Percentiles rank a stretch among this genome's conserved stretches.
These are phyloP conservation scores for Trichoderma afroharzianum DNA, from an alignment of 2,329 filamentous ascomycete species.

Conservation along the genomic window DNA sequence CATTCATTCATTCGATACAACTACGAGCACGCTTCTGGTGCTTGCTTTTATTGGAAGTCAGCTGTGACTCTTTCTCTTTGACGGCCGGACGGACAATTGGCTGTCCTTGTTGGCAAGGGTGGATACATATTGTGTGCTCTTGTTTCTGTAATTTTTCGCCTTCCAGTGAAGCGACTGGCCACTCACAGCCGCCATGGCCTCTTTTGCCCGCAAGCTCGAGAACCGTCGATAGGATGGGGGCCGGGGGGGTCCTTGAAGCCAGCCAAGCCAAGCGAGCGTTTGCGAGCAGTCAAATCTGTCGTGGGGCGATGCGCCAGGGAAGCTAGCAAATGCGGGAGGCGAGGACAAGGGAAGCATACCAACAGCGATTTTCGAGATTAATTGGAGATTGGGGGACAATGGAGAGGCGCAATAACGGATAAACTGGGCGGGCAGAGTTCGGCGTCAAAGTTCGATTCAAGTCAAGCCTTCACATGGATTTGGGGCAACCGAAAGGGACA, in stretches of 20 bases:
- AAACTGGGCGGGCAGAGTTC: background rate
- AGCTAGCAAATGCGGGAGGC: slow-evolving; percentile 14
- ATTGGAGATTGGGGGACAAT: background rate
- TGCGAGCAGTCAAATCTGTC: slow-evolving; percentile 9
- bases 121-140: background rate
- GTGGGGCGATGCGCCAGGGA: slow-evolving; percentile 13
- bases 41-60: background rate
- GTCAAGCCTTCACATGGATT: background rate
- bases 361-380: slow-evolving; percentile 6
- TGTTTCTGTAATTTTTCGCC: background rate
- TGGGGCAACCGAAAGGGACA: background rate
- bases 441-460: background rate
- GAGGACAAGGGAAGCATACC: slow-evolving; percentile 7
- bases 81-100: background rate
- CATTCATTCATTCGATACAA: background rate
- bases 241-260: background rate
- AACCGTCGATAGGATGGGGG: slow-evolving; percentile 1
- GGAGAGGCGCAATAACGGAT: background rate
- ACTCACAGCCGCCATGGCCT: background rate
- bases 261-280: slow-evolving; percentile 9
- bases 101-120: background rate
- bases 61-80: background rate
- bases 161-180: background rate
- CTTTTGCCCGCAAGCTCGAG: slow-evolving; percentile 2
- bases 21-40: background rate